A percentile compares a stretch with the other conserved stretches of the same genome.
Conservation (phyloP, 805 yeast genomes). For the Sugiyamaella marilandica region DNA sequence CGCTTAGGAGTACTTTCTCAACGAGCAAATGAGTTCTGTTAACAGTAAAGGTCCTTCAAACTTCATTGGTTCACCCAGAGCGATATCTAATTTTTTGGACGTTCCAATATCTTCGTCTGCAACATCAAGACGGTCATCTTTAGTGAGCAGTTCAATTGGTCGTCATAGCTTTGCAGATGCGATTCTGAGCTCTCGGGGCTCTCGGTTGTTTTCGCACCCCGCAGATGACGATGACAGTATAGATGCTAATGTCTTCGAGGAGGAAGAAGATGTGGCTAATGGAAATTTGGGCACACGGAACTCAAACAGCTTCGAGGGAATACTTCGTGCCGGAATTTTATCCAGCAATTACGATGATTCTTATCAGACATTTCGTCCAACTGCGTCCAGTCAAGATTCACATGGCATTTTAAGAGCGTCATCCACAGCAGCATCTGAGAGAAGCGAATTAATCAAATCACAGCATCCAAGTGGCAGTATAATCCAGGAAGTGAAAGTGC, state of each 20-base stretch:
- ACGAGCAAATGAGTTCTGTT: not conserved
- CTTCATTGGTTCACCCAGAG: not conserved
- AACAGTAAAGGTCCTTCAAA: too few relatives aligned
- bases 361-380: not conserved
- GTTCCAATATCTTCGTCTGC: conserved; percentile 19
- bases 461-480: conserved; percentile 28
- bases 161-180: conserved; percentile 23
- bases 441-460: conserved; percentile 19
- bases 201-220: not conserved
- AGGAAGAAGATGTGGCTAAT: conserved; percentile 15
- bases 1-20: too few relatives aligned
- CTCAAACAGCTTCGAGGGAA: conserved; percentile 15
- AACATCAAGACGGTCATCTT: conserved; percentile 19
- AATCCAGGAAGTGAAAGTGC: conserved; percentile 26
- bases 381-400: conserved; percentile 12
- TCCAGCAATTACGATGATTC: not conserved
- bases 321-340: conserved; percentile 24
- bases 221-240: conserved; percentile 20
- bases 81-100: conserved; percentile 7
- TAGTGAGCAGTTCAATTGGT: conserved; percentile 27
- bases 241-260: conserved; percentile 12
- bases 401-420: conserved; percentile 25
- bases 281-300: not conserved
- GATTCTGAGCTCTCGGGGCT: conserved; percentile 6
- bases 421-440: conserved; percentile 16